These are phyloP conservation scores for Pseudocercospora cruenta DNA, from an alignment of 2,329 filamentous ascomycete genomes.

Conservation along the genomic window DNA sequence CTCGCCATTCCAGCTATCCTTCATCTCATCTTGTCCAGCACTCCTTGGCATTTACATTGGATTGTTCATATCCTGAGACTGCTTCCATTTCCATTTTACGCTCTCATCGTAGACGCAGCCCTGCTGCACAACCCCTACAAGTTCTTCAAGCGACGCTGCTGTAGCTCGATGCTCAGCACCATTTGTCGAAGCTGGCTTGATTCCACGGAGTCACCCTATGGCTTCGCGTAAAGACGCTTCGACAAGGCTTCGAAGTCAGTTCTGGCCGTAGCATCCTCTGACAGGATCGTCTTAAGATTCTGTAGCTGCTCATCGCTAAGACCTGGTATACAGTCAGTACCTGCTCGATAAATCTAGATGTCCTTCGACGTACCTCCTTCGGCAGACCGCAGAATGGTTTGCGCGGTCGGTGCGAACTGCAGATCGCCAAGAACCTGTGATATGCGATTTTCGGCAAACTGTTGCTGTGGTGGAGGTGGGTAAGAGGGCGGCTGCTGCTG, in stretches of 20 bases:
- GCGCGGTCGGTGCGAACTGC: constrained; percentile 47
- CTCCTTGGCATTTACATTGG: neutral
- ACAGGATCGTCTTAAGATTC: constrained; percentile 70
- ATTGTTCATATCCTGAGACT: neutral
- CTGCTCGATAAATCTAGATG: neutral
- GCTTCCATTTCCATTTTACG: neutral
- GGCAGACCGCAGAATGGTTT: constrained; percentile 40
- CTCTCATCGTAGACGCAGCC: neutral
- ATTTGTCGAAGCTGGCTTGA: neutral
- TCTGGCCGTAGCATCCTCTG: constrained; percentile 66
- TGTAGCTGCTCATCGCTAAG: constrained; percentile 65
- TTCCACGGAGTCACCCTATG: neutral
- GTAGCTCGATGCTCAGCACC: neutral
- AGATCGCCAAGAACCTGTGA: constrained; percentile 46
- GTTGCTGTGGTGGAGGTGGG: constrained; percentile 25
- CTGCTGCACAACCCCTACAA: neutral
- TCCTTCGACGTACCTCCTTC: constrained; percentile 13
- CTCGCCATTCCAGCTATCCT: neutral
- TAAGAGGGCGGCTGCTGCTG: constrained; percentile 40
- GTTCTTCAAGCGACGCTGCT: neutral
- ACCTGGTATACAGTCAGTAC: neutral
- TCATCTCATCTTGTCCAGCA: neutral
- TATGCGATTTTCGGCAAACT: constrained; percentile 35
- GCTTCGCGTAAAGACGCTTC: constrained; percentile 25
- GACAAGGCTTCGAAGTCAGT: constrained; percentile 55